These are phyloP conservation scores for Allantophomopsis cytisporea DNA, from an alignment of 2,329 filamentous ascomycete genomes.

Conservation along the genomic window DNA sequence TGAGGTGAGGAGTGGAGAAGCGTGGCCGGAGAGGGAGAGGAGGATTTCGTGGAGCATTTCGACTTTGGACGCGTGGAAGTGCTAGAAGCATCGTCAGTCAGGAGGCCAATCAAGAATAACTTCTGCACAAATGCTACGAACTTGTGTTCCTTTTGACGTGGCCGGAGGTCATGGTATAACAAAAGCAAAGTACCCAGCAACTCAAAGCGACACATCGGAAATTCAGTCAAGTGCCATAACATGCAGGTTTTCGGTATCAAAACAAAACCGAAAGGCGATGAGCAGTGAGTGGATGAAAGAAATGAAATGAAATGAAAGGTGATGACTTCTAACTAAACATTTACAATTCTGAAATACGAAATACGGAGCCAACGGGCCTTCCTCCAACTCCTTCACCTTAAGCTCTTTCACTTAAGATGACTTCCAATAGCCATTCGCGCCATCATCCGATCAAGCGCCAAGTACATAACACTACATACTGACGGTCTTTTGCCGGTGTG, in stretches of 20 bases:
- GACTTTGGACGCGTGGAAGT: conserved; percentile 1
- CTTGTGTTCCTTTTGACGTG: conserved; percentile 2
- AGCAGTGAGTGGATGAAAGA: too few relatives aligned
- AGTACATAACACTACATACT: too few relatives aligned
- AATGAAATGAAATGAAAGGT: too few relatives aligned
- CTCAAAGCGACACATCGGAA: conserved; percentile 19
- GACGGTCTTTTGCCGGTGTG: too few relatives aligned
- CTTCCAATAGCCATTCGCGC: background rate
- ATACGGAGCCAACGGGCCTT: background rate
- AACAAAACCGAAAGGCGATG: too few relatives aligned
- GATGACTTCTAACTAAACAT: too few relatives aligned
- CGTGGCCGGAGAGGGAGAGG: conserved; percentile 87
- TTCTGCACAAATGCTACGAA: background rate
- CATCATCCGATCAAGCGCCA: too few relatives aligned
- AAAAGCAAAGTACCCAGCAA: conserved; percentile 16
- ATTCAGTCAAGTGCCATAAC: background rate
- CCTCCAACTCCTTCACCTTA: background rate
- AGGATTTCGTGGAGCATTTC: conserved; percentile 96
- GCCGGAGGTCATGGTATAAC: conserved; percentile 5
- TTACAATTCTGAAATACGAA: too few relatives aligned
- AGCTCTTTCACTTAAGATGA: background rate
- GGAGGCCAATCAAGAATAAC: background rate
- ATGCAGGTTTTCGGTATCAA: background rate
- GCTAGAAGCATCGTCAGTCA: background rate
- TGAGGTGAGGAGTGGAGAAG: conserved; percentile 68